phyloP scores from a whole-genome alignment of 116 monocot genomes.

The Posidonia oceanica region DNA sequence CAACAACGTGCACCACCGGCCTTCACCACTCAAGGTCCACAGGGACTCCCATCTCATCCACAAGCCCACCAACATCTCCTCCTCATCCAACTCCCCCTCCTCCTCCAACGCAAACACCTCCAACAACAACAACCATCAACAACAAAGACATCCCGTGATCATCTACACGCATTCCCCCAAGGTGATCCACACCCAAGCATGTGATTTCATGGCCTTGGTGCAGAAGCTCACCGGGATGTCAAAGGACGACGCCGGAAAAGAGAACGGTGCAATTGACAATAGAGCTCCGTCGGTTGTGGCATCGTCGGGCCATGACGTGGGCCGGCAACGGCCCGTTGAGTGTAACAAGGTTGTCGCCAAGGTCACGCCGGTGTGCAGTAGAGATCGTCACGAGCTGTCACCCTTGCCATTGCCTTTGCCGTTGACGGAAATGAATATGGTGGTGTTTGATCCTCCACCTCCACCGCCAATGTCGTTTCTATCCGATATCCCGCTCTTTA shows the following conservation, averaged over 20 bases:
- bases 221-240: slow-evolving; percentile 61
- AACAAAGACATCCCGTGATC: slow-evolving; percentile 35
- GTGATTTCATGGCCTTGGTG: slow-evolving; percentile 58
- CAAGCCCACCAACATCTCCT: neutral
- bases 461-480: neutral
- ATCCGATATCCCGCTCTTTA: neutral
- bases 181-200: slow-evolving; percentile 40
- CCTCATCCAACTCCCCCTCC: neutral
- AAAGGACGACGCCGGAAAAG: neutral
- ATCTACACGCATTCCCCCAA: slow-evolving; percentile 64
- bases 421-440: neutral
- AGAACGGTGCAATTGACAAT: neutral
- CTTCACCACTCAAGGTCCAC: neutral
- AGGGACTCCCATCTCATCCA: slow-evolving; percentile 7
- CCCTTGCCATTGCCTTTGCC: neutral
- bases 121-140: neutral
- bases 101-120: neutral
- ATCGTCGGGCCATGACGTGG: neutral
- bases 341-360: too few species aligned
- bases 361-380: neutral
- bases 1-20: neutral
- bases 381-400: neutral
- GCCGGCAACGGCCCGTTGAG: neutral
- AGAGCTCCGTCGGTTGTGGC: neutral
- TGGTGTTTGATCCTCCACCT: neutral